These are phyloP conservation scores for Microdochium trichocladiopsis DNA, from an alignment of 2,329 filamentous ascomycete genomes.

Conservation along the genomic window DNA sequence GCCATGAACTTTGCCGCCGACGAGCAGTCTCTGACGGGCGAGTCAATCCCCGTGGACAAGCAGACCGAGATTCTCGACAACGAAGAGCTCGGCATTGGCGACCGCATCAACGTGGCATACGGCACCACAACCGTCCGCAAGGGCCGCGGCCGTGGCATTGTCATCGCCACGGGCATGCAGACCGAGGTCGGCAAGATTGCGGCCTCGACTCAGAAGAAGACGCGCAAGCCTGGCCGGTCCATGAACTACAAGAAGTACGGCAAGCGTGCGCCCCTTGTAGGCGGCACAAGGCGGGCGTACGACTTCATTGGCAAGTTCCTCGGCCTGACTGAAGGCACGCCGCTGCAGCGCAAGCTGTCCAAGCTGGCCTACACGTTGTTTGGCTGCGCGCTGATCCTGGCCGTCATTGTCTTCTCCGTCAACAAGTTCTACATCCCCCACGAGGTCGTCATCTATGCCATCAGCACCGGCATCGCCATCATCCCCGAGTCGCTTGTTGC, in stretches of 20 bases:
- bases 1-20: constrained; percentile 76
- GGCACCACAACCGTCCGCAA: constrained; percentile 68
- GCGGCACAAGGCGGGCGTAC: constrained; percentile 37
- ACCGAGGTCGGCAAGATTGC: constrained; percentile 68
- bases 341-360: constrained; percentile 70
- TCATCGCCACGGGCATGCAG: constrained; percentile 64
- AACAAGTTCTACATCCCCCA: constrained; percentile 44
- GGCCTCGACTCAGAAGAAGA: constrained; percentile 43
- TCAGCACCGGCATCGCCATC: constrained; percentile 52
- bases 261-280: constrained; percentile 40
- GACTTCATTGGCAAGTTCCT: constrained; percentile 50
- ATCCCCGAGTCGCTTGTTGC: constrained; percentile 61
- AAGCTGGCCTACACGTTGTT: constrained; percentile 74
- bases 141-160: constrained; percentile 66
- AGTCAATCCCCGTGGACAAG: constrained; percentile 67
- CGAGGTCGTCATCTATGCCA: constrained; percentile 51
- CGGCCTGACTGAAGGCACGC: constrained; percentile 61
- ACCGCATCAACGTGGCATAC: constrained; percentile 69
- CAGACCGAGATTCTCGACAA: constrained; percentile 46
- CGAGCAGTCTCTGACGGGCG: constrained; percentile 70
- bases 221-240: constrained; percentile 46
- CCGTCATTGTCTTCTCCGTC: constrained; percentile 50
- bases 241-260: constrained; percentile 48
- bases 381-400: constrained; percentile 55
- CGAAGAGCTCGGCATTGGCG: constrained; percentile 56